phyloP scores from a whole-genome alignment of 495 filamentous ascomycete genomes.

The Neurospora pannonica region DNA sequence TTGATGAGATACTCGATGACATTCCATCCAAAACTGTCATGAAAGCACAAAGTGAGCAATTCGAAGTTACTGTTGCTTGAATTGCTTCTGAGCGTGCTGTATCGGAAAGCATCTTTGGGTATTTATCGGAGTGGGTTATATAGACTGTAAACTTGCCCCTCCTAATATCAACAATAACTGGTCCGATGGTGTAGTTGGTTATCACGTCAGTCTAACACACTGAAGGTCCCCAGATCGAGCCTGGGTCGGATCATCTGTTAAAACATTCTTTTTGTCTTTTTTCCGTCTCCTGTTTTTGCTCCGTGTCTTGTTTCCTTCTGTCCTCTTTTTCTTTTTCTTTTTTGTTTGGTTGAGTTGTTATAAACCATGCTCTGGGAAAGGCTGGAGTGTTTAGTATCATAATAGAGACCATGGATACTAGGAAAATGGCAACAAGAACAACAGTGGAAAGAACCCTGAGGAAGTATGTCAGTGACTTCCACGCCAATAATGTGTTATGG shows the following conservation, averaged over 20 bases:
- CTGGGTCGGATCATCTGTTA: background rate
- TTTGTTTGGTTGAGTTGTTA: too few relatives aligned
- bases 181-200: background rate
- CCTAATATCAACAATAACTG: background rate
- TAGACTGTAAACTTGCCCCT: too few relatives aligned
- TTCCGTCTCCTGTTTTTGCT: background rate
- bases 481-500: too few relatives aligned
- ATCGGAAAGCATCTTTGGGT: background rate
- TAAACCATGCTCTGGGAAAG: too few relatives aligned
- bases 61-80: background rate
- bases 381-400: too few relatives aligned
- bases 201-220: background rate
- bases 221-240: background rate
- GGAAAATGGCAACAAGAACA: too few relatives aligned
- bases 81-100: background rate
- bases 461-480: too few relatives aligned
- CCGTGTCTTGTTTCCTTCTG: background rate
- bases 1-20: background rate
- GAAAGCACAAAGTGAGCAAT: background rate
- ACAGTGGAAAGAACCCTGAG: too few relatives aligned
- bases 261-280: background rate
- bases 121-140: too few relatives aligned
- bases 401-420: too few relatives aligned
- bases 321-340: too few relatives aligned
- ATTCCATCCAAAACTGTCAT: background rate